Conservation (phyloP, 1,284 basidiomycete species). For the Sporisorium exsertum region DNA sequence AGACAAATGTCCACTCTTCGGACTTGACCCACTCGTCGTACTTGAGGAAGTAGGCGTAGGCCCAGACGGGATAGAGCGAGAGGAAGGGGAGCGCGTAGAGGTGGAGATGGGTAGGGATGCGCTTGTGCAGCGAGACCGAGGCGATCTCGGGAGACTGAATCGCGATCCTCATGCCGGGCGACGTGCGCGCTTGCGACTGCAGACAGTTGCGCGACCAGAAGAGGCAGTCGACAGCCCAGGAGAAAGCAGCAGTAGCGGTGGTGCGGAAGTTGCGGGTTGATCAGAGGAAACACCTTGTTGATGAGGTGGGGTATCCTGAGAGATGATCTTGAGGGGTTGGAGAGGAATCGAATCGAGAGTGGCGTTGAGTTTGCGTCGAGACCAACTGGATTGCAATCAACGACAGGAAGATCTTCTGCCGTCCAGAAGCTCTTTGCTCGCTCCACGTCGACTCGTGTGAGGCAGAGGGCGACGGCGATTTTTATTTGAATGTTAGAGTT, state of each 20-base stretch:
- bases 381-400: not conserved
- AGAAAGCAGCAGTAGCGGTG: slow-evolving; percentile 4
- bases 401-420: slow-evolving; percentile 30
- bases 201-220: slow-evolving; percentile 11
- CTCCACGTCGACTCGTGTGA: slow-evolving; percentile 44
- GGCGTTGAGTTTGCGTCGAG: not conserved
- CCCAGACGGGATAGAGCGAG: slow-evolving; percentile 85
- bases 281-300: slow-evolving; percentile 13
- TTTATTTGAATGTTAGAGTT: slow-evolving; percentile 14
- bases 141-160: slow-evolving; percentile 89
- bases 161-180: slow-evolving; percentile 63
- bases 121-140: slow-evolving; percentile 81
- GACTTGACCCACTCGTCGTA: slow-evolving; percentile 78
- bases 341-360: not conserved
- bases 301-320: slow-evolving; percentile 4
- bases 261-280: not conserved
- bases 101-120: slow-evolving; percentile 81
- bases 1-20: slow-evolving; percentile 81
- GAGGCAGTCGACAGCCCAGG: not conserved
- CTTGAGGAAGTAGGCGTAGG: slow-evolving; percentile 89
- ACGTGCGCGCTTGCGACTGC: slow-evolving; percentile 19
- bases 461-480: not conserved
- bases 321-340: slow-evolving; percentile 29
- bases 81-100: slow-evolving; percentile 88
- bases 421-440: not conserved